Conservation (phyloP, 139 green algal species). For the Micromonas commoda region DNA sequence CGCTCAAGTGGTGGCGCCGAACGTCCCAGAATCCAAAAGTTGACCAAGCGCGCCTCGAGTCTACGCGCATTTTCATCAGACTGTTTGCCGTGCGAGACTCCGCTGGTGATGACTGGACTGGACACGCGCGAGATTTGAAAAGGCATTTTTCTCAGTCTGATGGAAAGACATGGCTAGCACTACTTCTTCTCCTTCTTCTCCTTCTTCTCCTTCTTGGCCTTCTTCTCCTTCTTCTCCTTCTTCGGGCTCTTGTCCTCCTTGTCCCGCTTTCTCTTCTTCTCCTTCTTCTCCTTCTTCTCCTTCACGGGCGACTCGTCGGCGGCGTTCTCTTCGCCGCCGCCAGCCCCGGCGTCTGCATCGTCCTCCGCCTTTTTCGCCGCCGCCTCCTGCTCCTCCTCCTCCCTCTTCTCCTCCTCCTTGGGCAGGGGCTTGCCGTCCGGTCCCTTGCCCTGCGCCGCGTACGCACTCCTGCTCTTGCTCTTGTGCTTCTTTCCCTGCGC, state of each 20-base stretch:
- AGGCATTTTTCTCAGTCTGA: too few relatives aligned
- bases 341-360: background rate
- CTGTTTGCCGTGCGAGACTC: too few relatives aligned
- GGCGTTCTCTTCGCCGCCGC: background rate
- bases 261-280: constrained; percentile 24
- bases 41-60: too few relatives aligned
- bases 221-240: constrained; percentile 32
- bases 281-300: constrained; percentile 26
- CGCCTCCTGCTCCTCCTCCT: background rate
- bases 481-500: constrained; percentile 77
- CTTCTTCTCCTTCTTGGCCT: constrained; percentile 23
- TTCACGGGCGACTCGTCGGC: background rate
- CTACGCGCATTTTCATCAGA: too few relatives aligned
- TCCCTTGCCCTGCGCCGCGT: background rate
- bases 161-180: too few relatives aligned
- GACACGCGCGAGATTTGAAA: too few relatives aligned
- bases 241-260: constrained; percentile 18
- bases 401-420: constrained; percentile 1
- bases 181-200: background rate
- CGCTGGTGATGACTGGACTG: too few relatives aligned
- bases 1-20: too few relatives aligned
- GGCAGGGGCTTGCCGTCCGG: background rate
- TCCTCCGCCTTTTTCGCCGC: background rate
- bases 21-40: too few relatives aligned
- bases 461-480: constrained; percentile 35